phyloP scores from a whole-genome alignment of 345 rosid genomes.

The Syzygium grande region DNA sequence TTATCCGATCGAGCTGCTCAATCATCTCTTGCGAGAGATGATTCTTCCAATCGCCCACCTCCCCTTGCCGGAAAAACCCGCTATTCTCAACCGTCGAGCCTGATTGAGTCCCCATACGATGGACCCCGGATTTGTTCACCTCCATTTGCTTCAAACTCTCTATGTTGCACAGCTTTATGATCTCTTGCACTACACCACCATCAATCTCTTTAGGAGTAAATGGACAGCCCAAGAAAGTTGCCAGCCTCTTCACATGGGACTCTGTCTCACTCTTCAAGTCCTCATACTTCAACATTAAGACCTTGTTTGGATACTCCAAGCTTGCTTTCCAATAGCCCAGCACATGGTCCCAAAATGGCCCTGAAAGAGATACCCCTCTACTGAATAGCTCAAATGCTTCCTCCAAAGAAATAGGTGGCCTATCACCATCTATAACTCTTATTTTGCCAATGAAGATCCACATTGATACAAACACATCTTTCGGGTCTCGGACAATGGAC shows the following conservation, averaged over 20 bases:
- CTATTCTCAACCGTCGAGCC: not conserved
- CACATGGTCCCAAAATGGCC: constrained; percentile 22
- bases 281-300: constrained; percentile 19
- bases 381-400: constrained; percentile 18
- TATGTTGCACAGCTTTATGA: constrained; percentile 10
- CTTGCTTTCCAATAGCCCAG: constrained; percentile 18
- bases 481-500: constrained; percentile 30
- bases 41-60: constrained; percentile 13
- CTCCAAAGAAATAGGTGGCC: not conserved
- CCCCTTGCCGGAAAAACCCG: constrained; percentile 9
- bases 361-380: constrained; percentile 2
- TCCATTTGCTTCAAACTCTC: constrained; percentile 13
- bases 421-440: not conserved
- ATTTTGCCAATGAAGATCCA: constrained; percentile 18
- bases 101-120: not conserved
- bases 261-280: constrained; percentile 12
- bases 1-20: constrained; percentile 9
- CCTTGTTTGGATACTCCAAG: constrained; percentile 5
- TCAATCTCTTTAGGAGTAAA: constrained; percentile 9
- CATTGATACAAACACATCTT: constrained; percentile 25
- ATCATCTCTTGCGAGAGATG: constrained; percentile 14
- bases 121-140: constrained; percentile 11
- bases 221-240: constrained; percentile 14
- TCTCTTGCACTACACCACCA: not conserved
- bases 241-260: constrained; percentile 7